phyloP scores from a whole-genome alignment of 2,329 filamentous ascomycete genomes.

The Claviceps africana region DNA sequence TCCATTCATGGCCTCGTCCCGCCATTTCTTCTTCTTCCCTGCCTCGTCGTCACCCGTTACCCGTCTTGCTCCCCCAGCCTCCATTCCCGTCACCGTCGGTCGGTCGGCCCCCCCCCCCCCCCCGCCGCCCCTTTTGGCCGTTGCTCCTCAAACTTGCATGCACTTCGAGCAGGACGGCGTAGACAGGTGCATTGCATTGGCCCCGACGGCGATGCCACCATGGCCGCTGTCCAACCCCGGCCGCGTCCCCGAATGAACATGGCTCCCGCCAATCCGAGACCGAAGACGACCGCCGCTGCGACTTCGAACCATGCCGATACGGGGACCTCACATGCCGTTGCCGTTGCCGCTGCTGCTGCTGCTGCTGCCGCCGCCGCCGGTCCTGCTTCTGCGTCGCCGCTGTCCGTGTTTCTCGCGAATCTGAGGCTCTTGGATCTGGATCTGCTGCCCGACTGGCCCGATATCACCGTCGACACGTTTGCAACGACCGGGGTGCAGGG shows the following conservation, averaged over 20 bases:
- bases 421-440: constrained; percentile 73
- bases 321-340: not conserved
- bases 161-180: not conserved
- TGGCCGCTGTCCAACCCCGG: constrained; percentile 8
- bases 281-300: not conserved
- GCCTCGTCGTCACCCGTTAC: too few species aligned
- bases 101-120: too few species aligned
- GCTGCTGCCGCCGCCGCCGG: not conserved
- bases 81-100: not conserved
- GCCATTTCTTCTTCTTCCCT: not conserved
- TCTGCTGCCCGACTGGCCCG: constrained; percentile 63
- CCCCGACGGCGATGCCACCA: constrained; percentile 3
- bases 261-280: not conserved
- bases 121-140: too few species aligned
- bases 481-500: constrained; percentile 51
- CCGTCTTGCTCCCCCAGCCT: not conserved
- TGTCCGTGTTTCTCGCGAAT: constrained; percentile 58
- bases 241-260: constrained; percentile 4
- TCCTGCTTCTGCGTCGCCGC: constrained; percentile 8
- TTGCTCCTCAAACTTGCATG: not conserved
- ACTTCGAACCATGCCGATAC: not conserved
- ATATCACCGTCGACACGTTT: constrained; percentile 57
- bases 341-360: not conserved
- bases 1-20: not conserved
- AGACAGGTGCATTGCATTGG: not conserved